A percentile compares a stretch with the other conserved stretches of the same genome.
Evolutionary conservation across 2,329 filamentous ascomycete species (phyloP).

Genomic region (Aspergillus fructus): DNA sequence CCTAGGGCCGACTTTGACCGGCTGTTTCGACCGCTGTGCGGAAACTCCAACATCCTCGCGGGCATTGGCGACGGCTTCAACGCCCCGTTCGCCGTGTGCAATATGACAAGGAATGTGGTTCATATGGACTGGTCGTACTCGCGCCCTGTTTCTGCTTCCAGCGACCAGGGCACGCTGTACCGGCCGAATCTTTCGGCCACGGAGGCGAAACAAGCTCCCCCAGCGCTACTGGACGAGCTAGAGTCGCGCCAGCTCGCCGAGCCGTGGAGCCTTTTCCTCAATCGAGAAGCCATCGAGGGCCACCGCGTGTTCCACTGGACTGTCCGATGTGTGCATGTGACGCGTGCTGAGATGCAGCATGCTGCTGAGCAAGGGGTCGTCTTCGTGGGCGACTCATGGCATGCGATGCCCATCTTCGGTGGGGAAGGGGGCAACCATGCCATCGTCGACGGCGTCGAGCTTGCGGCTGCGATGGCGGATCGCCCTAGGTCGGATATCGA

Average conservation of each 20-base stretch:
- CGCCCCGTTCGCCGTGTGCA: slow-evolving; percentile 10
- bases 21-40: neutral
- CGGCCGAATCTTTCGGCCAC: slow-evolving; percentile 1
- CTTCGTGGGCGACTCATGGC: slow-evolving; percentile 12
- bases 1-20: slow-evolving; percentile 3
- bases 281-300: slow-evolving; percentile 2
- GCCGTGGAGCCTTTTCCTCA: slow-evolving; percentile 10
- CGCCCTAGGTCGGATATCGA: neutral
- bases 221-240: slow-evolving; percentile 4
- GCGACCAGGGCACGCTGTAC: neutral
- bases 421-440: slow-evolving; percentile 13
- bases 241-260: slow-evolving; percentile 1
- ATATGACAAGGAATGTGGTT: neutral
- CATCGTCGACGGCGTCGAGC: slow-evolving; percentile 9
- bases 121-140: slow-evolving; percentile 16
- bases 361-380: neutral
- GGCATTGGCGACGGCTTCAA: slow-evolving; percentile 14
- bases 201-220: slow-evolving; percentile 5
- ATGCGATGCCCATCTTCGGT: slow-evolving; percentile 15
- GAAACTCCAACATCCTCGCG: slow-evolving; percentile 7
- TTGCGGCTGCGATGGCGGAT: neutral
- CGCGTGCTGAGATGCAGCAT: neutral
- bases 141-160: neutral
- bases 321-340: slow-evolving; percentile 5
- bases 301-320: slow-evolving; percentile 11